Conservation (phyloP, 495 filamentous ascomycete genomes). For the Lentithecium fluviatile region DNA sequence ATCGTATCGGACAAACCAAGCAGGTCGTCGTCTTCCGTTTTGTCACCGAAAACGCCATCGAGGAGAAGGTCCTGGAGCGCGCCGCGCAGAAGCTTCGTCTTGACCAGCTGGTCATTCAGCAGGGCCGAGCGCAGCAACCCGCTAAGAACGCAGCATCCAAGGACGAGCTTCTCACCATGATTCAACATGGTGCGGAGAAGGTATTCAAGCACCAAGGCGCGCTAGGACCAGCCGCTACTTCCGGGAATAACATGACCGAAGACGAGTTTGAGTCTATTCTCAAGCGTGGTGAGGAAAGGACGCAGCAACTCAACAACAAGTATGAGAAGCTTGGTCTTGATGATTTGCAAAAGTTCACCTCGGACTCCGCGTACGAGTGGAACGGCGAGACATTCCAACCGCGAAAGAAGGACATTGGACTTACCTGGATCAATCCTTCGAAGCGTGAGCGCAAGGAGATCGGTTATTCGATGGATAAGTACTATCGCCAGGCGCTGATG, state of each 20-base stretch:
- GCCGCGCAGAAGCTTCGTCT: constrained; percentile 96
- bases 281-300: constrained; percentile 81
- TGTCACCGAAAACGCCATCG: constrained; percentile 95
- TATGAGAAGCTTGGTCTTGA: constrained; percentile 99
- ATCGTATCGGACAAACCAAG: constrained; percentile 98
- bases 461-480: constrained; percentile 97
- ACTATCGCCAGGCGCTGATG: constrained; percentile 87
- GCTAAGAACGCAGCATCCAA: constrained; percentile 87
- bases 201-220: constrained; percentile 73
- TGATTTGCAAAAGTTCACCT: constrained; percentile 95
- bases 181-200: constrained; percentile 95
- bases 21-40: constrained; percentile 96
- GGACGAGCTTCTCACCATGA: constrained; percentile 95
- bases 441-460: constrained; percentile 99
- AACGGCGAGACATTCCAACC: constrained; percentile 92
- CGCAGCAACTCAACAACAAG: constrained; percentile 81
- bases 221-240: constrained; percentile 54
- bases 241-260: constrained; percentile 68
- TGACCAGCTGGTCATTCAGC: constrained; percentile 98
- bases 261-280: constrained; percentile 90
- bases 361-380: constrained; percentile 97
- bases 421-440: constrained; percentile 97
- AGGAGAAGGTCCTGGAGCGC: constrained; percentile 96
- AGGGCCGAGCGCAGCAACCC: constrained; percentile 91
- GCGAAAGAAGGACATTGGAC: constrained; percentile 88